Percentiles rank a stretch among this genome's conserved stretches.
Conservation (phyloP, 1,284 basidiomycete genomes). For the Cerrena zonata region DNA sequence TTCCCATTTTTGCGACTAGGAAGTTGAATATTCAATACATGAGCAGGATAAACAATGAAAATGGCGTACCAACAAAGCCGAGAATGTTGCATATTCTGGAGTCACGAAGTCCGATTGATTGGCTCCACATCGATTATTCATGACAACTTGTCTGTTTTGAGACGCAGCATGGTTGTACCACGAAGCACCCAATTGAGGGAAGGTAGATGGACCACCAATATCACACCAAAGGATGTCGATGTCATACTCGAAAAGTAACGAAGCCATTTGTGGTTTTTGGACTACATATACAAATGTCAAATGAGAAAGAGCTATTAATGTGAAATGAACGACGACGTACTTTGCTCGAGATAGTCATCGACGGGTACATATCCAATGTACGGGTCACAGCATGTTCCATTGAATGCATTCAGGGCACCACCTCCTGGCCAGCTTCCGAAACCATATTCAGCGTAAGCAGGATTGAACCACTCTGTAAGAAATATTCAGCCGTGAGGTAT, state of each 20-base stretch:
- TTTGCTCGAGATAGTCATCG: slow-evolving; percentile 46
- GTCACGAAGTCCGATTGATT: slow-evolving; percentile 49
- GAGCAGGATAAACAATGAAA: not conserved
- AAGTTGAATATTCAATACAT: not conserved
- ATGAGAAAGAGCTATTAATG: not conserved
- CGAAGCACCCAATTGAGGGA: slow-evolving; percentile 27
- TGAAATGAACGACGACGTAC: slow-evolving; percentile 1
- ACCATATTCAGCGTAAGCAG: slow-evolving; percentile 48
- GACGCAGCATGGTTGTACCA: slow-evolving; percentile 47
- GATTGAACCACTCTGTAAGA: slow-evolving; percentile 43
- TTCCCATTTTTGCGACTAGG: slow-evolving; percentile 48
- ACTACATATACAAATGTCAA: slow-evolving; percentile 19
- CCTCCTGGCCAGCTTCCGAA: slow-evolving; percentile 48
- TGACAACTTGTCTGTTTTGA: slow-evolving; percentile 47
- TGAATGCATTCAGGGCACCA: slow-evolving; percentile 47
- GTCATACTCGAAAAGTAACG: slow-evolving; percentile 44
- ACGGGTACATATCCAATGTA: slow-evolving; percentile 49
- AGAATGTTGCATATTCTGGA: slow-evolving; percentile 51
- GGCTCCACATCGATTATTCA: slow-evolving; percentile 49
- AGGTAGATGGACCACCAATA: slow-evolving; percentile 43
- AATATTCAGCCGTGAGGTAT: too few species aligned
- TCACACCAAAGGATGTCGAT: slow-evolving; percentile 58
- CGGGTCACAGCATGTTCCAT: slow-evolving; percentile 42
- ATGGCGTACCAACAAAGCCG: slow-evolving; percentile 34
- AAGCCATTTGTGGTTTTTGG: slow-evolving; percentile 52